Conservation (phyloP, 208 protist species). For the Acanthamoeba culbertsoni region DNA sequence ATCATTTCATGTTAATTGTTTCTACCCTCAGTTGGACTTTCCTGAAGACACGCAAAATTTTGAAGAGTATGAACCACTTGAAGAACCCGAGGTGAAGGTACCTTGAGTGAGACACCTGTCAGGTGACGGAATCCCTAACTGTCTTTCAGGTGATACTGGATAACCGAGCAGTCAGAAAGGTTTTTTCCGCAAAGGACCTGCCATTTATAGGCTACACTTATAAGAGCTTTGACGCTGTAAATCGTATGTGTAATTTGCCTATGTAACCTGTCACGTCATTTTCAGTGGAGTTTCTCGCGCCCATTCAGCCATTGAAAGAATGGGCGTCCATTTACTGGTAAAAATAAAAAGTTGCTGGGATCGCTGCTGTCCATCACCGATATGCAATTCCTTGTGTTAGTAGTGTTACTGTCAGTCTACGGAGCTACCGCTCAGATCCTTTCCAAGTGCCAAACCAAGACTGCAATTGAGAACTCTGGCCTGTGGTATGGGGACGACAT, state of each 20-base stretch:
- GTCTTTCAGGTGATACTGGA: not conserved
- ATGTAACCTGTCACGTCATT: too few relatives aligned
- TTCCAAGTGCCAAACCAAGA: not conserved
- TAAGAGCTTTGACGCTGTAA: not conserved
- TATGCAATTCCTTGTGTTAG: not conserved
- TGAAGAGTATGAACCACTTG: not conserved
- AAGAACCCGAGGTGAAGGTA: not conserved
- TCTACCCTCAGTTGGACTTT: not conserved
- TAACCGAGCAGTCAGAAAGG: not conserved
- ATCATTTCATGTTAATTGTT: not conserved
- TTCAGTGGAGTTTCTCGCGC: too few relatives aligned
- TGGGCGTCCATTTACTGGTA: not conserved
- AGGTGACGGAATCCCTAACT: too few relatives aligned
- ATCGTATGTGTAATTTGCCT: not conserved
- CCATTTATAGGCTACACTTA: constrained; percentile 19
- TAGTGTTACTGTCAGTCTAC: not conserved
- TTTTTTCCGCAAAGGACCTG: not conserved
- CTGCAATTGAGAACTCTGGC: not conserved
- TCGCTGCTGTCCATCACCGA: too few relatives aligned
- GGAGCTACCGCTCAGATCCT: not conserved
- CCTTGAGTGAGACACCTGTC: too few relatives aligned
- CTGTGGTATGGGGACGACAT: not conserved
- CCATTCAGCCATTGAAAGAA: too few relatives aligned
- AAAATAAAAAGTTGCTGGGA: not conserved
- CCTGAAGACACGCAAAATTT: not conserved